Percentiles rank a stretch among this genome's conserved stretches.
These are phyloP conservation scores for Ettlia oleoabundans DNA, from an alignment of 139 green algal genomes.

Conservation along the genomic window DNA sequence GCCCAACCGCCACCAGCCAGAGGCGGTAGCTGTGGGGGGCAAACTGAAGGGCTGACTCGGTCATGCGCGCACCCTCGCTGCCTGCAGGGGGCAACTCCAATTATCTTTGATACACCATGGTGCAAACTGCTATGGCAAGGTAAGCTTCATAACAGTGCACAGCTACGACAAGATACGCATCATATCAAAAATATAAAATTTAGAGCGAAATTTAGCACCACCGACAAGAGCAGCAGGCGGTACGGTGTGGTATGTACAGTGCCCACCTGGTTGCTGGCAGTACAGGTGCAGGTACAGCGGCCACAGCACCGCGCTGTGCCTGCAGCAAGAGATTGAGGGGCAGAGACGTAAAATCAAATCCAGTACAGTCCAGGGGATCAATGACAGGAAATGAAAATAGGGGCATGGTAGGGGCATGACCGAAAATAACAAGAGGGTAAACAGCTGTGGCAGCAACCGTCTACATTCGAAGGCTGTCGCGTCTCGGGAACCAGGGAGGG, in stretches of 20 bases:
- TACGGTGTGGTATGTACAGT: no score
- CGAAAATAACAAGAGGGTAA: no score
- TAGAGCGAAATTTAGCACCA: background rate
- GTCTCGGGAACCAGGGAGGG: no score
- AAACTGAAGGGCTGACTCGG: slow-evolving; percentile 26
- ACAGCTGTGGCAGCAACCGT: background rate
- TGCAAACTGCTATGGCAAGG: no score
- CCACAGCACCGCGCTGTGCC: slow-evolving; percentile 20
- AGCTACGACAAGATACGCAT: no score
- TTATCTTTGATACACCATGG: no score
- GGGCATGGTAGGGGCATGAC: no score
- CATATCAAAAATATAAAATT: background rate
- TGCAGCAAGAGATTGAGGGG: no score
- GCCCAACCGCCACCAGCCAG: slow-evolving; percentile 7
- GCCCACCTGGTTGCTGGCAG: slow-evolving; percentile 18
- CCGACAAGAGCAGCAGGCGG: background rate
- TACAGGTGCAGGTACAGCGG: slow-evolving; percentile 29
- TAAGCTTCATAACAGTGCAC: no score
- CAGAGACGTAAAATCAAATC: background rate
- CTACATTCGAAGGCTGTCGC: background rate
- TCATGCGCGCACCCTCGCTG: background rate
- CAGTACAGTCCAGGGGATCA: no score
- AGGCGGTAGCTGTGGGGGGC: slow-evolving; percentile 27
- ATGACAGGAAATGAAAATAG: no score
- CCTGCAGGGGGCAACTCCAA: background rate